Evolutionary conservation across 1,139 yeast genomes (phyloP), one percentile per base, ranked within the genome.

Genomic region (Taiozyma onychis): DNA sequence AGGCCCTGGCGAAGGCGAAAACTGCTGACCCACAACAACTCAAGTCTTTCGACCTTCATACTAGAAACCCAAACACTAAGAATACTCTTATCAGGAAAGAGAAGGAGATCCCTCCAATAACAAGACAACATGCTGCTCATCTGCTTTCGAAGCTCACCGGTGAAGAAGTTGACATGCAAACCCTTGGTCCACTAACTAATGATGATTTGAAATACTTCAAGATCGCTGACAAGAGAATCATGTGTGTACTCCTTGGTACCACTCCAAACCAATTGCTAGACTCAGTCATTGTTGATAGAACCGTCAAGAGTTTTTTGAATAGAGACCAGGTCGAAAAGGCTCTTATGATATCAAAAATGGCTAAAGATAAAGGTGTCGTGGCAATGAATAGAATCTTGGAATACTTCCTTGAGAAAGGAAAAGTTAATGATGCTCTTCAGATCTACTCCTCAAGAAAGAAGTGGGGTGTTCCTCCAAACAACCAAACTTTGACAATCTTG

Each of bases 351-450:
- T 75, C 80, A 7, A 72, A 74, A 46, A 55, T 83, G 28, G 82
- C 87, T 0, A 70, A 74, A 28, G 57, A 57, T 7, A 70, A 72
- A 34, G 88, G 88, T 10, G 61, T 73, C 0, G 87, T 81, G 30
- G 87, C 80, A 0, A 76, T 81, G 80, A 86, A 86, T 55, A 71
- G 76, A 16, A 72, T 86, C 1, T 64, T 80, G 60, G 74, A 76
- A 53, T 75, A 79, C 70, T 68, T 74, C 37, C 64, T 83, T 13
- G 65, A 66, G 8, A 65, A 69, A 8, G 72, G 70, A 4, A 54
- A 68, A 13, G 66, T 72, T 3, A 74, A 74, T 42, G 68, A 75
- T 4, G 86, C 85, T 0, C 54, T 83, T 43, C 77, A 76, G 45
- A 55, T 78, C 30, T 73, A 75, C 52, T 73, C 74, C 51, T 75